These are phyloP conservation scores for Capillidium rhysosporum DNA, from an alignment of 371 early-diverging fungal genomes.

Conservation along the genomic window DNA sequence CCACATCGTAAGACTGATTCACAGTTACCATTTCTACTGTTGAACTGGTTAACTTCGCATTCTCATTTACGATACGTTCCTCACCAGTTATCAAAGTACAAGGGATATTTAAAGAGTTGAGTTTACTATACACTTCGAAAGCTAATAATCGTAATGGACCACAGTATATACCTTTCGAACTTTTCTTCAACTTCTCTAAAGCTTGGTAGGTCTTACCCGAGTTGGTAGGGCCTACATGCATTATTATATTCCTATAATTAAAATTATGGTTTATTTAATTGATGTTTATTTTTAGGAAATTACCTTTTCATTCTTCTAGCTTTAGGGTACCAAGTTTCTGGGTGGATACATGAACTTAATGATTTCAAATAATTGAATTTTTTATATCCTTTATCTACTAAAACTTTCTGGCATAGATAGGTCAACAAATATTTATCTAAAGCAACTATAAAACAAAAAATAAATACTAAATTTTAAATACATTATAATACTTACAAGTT, in stretches of 20 bases:
- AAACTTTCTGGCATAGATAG: too few relatives aligned
- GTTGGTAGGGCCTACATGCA: slow-evolving; percentile 96
- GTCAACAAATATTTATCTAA: too few relatives aligned
- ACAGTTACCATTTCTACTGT: slow-evolving; percentile 85
- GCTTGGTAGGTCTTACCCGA: slow-evolving; percentile 91
- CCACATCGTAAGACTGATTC: slow-evolving; percentile 43
- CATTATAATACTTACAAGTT: too few relatives aligned
- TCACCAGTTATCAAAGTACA: slow-evolving; percentile 88
- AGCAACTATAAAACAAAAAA: too few relatives aligned
- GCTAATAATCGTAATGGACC: slow-evolving; percentile 87
- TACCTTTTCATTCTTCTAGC: neutral
- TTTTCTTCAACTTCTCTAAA: slow-evolving; percentile 39
- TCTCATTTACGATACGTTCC: slow-evolving; percentile 23
- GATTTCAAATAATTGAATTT: neutral
- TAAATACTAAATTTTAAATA: too few relatives aligned
- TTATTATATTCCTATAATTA: slow-evolving; percentile 37
- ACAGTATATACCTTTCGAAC: slow-evolving; percentile 59
- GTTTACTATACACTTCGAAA: slow-evolving; percentile 72
- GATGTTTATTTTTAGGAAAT: too few relatives aligned
- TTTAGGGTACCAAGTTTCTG: neutral
- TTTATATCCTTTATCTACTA: too few relatives aligned
- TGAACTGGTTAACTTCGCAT: slow-evolving; percentile 26
- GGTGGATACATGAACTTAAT: neutral
- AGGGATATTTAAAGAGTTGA: slow-evolving; percentile 48
- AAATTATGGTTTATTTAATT: too few relatives aligned